These are phyloP conservation scores for Backusella psychrophila DNA, from an alignment of 192 early-diverging fungal genomes.

Conservation along the genomic window DNA sequence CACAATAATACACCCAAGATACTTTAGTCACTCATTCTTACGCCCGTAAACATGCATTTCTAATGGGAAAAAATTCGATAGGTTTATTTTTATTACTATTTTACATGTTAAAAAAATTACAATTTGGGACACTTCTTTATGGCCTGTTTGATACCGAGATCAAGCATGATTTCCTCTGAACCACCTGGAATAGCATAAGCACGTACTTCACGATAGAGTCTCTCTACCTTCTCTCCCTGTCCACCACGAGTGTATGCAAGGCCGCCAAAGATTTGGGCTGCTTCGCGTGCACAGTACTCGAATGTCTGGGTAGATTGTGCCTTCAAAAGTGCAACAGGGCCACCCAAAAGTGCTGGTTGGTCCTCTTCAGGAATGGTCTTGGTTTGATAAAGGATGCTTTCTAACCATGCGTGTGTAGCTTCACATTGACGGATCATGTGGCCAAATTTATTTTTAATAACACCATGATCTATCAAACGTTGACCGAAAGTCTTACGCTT, in stretches of 20 bases:
- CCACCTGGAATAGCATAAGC: slow-evolving; percentile 86
- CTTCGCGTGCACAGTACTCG: slow-evolving; percentile 86
- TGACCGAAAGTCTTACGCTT: slow-evolving; percentile 97
- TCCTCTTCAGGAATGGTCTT: slow-evolving; percentile 57
- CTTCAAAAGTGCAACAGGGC: slow-evolving; percentile 83
- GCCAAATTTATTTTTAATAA: slow-evolving; percentile 89
- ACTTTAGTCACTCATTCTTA: too few species aligned
- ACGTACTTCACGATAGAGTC: slow-evolving; percentile 82
- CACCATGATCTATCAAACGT: slow-evolving; percentile 84
- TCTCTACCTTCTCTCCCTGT: slow-evolving; percentile 72
- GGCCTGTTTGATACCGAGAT: slow-evolving; percentile 75
- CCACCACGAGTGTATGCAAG: slow-evolving; percentile 72
- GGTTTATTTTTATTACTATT: background rate
- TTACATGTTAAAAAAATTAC: background rate
- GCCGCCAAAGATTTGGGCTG: slow-evolving; percentile 86
- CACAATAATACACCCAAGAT: too few species aligned
- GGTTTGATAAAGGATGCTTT: slow-evolving; percentile 73
- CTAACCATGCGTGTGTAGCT: slow-evolving; percentile 83
- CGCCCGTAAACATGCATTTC: background rate
- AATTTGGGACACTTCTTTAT: slow-evolving; percentile 46
- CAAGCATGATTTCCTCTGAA: slow-evolving; percentile 83
- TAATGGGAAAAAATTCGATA: background rate
- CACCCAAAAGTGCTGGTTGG: slow-evolving; percentile 71
- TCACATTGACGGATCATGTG: slow-evolving; percentile 86
- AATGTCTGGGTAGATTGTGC: slow-evolving; percentile 82